These are phyloP conservation scores for Epipyxis sp. DNA, from an alignment of 108 stramenopile species.

Conservation along the genomic window DNA sequence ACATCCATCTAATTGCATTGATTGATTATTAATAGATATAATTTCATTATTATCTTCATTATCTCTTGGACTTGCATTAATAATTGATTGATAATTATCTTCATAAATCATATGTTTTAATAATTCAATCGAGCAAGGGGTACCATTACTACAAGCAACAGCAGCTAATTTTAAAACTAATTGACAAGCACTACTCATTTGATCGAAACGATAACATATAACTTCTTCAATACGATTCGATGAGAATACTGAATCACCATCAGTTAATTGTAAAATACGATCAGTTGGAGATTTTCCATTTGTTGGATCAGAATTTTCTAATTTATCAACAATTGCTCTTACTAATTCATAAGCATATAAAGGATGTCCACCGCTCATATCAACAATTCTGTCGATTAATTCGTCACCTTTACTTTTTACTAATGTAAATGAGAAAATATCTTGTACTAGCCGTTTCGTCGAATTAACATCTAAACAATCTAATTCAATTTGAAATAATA, in stretches of 20 bases:
- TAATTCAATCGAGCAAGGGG: not conserved
- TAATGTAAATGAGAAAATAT: not conserved
- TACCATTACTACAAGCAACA: not conserved
- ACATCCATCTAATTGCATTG: not conserved
- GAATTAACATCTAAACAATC: not conserved
- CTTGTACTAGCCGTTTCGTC: not conserved
- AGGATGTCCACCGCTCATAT: constrained; percentile 5
- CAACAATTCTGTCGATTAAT: not conserved
- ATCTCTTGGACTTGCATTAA: not conserved
- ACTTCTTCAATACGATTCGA: constrained; percentile 7
- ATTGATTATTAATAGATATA: not conserved
- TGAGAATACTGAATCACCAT: not conserved
- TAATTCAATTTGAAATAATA: not conserved
- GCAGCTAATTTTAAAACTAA: not conserved
- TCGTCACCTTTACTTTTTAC: not conserved
- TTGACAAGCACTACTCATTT: not conserved
- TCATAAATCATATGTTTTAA: not conserved
- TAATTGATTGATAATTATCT: not conserved
- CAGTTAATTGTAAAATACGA: not conserved
- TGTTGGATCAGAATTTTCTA: not conserved
- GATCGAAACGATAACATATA: constrained; percentile 18
- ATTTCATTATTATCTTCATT: too few species aligned
- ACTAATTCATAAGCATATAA: not conserved
- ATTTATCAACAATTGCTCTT: not conserved
- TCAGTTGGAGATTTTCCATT: not conserved